Evolutionary conservation across 2,329 filamentous ascomycete genomes (phyloP).

Genomic region (Epichloe amarillans): DNA sequence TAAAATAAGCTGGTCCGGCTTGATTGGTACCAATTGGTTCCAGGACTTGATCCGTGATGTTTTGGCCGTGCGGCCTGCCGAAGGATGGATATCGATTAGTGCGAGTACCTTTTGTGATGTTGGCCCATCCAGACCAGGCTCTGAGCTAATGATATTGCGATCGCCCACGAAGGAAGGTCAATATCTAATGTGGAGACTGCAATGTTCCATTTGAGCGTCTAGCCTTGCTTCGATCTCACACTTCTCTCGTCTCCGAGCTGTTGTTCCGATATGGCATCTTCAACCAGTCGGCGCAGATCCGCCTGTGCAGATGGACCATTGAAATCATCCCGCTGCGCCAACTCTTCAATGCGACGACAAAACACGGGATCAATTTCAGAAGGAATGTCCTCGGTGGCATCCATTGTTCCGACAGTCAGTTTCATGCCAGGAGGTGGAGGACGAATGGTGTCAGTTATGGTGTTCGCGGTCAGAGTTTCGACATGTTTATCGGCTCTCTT

Average conservation of each 20-base stretch:
- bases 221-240: slow-evolving; percentile 48
- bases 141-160: slow-evolving; percentile 41
- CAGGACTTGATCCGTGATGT: slow-evolving; percentile 33
- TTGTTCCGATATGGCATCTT: slow-evolving; percentile 63
- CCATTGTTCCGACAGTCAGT: slow-evolving; percentile 65
- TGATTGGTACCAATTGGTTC: slow-evolving; percentile 40
- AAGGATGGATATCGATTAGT: slow-evolving; percentile 42
- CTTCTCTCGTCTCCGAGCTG: slow-evolving; percentile 50
- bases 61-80: slow-evolving; percentile 27
- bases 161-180: slow-evolving; percentile 35
- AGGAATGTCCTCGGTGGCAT: slow-evolving; percentile 43
- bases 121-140: slow-evolving; percentile 27
- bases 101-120: slow-evolving; percentile 37
- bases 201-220: slow-evolving; percentile 25
- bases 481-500: slow-evolving; percentile 16
- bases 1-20: slow-evolving; percentile 46
- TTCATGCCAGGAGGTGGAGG: slow-evolving; percentile 63
- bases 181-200: slow-evolving; percentile 49
- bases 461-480: slow-evolving; percentile 14
- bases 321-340: slow-evolving; percentile 75
- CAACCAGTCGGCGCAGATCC: slow-evolving; percentile 63
- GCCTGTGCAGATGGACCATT: slow-evolving; percentile 67
- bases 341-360: slow-evolving; percentile 71
- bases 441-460: slow-evolving; percentile 32
- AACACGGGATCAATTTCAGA: slow-evolving; percentile 69